A percentile compares a stretch with the other conserved stretches of the same genome.
Evolutionary conservation across 1,139 yeast genomes (phyloP).

Genomic region (Yamadazyma triangularis): DNA sequence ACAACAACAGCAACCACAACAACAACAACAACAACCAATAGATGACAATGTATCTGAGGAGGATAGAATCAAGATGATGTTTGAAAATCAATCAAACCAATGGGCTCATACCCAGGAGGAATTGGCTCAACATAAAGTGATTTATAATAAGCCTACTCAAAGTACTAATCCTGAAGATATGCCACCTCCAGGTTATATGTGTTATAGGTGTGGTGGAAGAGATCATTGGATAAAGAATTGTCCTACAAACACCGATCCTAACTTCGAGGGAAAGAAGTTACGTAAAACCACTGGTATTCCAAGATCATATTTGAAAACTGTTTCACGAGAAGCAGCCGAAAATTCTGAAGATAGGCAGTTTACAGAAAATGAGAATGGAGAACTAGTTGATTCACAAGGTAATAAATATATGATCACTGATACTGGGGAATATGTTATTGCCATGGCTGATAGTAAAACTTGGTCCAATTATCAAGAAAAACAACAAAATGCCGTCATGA

Average conservation of each 20-base stretch:
- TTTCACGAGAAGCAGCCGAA: conserved; percentile 45
- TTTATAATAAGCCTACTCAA: conserved; percentile 46
- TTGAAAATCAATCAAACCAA: conserved; percentile 84
- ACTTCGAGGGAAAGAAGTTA: conserved; percentile 87
- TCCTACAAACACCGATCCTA: conserved; percentile 90
- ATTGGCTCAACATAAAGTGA: conserved; percentile 72
- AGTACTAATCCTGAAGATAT: conserved; percentile 52
- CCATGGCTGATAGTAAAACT: conserved; percentile 88
- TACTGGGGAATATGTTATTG: conserved; percentile 92
- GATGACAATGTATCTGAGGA: conserved; percentile 64
- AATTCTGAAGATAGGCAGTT: conserved; percentile 56
- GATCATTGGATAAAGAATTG: conserved; percentile 97
- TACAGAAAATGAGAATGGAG: conserved; percentile 42
- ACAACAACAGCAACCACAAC: conserved; percentile 13
- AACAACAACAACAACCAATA: conserved; percentile 6
- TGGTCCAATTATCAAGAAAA: conserved; percentile 86
- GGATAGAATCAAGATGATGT: conserved; percentile 85
- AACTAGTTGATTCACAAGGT: conserved; percentile 56
- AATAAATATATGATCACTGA: conserved; percentile 82
- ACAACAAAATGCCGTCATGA: conserved; percentile 49
- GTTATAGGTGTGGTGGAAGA: conserved; percentile 94
- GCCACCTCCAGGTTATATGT: conserved; percentile 94
- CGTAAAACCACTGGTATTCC: conserved; percentile 98
- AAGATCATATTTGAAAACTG: conserved; percentile 80
- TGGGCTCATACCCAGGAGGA: conserved; percentile 95